Percentiles rank a stretch among this genome's conserved stretches.
Conservation (phyloP, 768 basidiomycete species). For the Daedaleopsis sinensis region DNA sequence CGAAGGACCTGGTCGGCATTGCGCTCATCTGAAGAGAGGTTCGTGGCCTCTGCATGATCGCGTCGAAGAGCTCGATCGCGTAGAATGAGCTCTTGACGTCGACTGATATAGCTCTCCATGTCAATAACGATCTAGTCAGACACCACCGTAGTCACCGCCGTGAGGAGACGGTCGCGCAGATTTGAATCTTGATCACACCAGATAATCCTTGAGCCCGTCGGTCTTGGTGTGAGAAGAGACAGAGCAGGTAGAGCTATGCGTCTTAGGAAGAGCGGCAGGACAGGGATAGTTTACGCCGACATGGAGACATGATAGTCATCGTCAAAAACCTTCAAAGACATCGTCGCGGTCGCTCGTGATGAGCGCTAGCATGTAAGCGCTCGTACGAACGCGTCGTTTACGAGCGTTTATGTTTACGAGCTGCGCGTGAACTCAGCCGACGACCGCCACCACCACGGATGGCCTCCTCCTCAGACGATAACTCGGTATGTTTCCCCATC, state of each 20-base stretch:
- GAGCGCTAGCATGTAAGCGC: too few species aligned
- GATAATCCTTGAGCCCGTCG: not conserved
- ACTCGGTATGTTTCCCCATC: conserved; percentile 22
- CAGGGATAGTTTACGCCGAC: too few species aligned
- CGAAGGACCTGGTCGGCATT: conserved; percentile 66
- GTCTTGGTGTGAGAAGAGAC: not conserved
- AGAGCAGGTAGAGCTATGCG: too few species aligned
- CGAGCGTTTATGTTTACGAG: too few species aligned
- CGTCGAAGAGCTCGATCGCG: conserved; percentile 31
- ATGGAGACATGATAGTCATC: too few species aligned
- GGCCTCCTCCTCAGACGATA: not conserved
- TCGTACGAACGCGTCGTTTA: too few species aligned
- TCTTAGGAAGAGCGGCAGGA: too few species aligned
- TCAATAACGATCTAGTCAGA: too few species aligned
- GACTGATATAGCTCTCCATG: conserved; percentile 27
- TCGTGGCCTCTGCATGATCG: conserved; percentile 18
- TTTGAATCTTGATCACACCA: not conserved
- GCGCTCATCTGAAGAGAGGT: conserved; percentile 28
- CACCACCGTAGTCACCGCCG: too few species aligned
- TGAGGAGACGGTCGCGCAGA: not conserved
- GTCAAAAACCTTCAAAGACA: too few species aligned
- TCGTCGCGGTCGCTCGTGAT: too few species aligned
- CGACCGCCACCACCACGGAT: not conserved
- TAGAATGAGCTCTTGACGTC: conserved; percentile 29
- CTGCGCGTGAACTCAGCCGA: conserved; percentile 4